phyloP scores from a whole-genome alignment of 2,329 filamentous ascomycete genomes.

The Diaporthe vexans region DNA sequence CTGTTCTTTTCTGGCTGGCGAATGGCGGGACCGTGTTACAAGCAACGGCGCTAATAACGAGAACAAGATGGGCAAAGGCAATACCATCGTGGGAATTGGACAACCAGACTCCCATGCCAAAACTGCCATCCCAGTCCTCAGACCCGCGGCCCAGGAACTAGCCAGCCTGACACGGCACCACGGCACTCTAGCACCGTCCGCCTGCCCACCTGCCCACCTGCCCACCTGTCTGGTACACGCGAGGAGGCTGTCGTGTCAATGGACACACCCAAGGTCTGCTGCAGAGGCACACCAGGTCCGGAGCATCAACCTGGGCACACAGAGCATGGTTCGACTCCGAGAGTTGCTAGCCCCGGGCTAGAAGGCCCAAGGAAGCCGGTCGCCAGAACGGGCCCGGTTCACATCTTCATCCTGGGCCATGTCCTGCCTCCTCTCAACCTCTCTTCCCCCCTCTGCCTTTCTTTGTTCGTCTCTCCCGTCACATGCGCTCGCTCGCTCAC shows the following conservation, averaged over 20 bases:
- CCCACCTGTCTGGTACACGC: not conserved
- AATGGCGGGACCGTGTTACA: conserved; percentile 11
- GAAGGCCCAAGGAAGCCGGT: conserved; percentile 38
- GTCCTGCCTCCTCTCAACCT: not conserved
- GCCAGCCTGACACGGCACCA: conserved; percentile 26
- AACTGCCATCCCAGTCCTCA: not conserved
- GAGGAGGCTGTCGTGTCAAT: not conserved
- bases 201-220: not conserved
- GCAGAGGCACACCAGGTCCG: conserved; percentile 9
- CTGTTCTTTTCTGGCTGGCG: not conserved
- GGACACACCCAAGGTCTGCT: not conserved
- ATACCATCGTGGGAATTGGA: conserved; percentile 20
- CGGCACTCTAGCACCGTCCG: conserved; percentile 18
- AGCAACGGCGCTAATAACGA: conserved; percentile 20
- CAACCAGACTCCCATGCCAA: conserved; percentile 15
- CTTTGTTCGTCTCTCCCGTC: not conserved
- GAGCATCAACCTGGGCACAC: conserved; percentile 11
- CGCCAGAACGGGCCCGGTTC: conserved; percentile 24
- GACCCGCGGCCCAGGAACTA: conserved; percentile 17
- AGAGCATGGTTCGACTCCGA: conserved; percentile 17
- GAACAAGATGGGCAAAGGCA: conserved; percentile 16
- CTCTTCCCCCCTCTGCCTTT: not conserved
- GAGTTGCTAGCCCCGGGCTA: conserved; percentile 24
- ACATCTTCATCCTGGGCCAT: conserved; percentile 1
- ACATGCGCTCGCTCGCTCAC: conserved; percentile 8